A percentile compares a stretch with the other conserved stretches of the same genome.
Evolutionary conservation across 768 basidiomycete species (phyloP).

Genomic region (Ramaria sp.): DNA sequence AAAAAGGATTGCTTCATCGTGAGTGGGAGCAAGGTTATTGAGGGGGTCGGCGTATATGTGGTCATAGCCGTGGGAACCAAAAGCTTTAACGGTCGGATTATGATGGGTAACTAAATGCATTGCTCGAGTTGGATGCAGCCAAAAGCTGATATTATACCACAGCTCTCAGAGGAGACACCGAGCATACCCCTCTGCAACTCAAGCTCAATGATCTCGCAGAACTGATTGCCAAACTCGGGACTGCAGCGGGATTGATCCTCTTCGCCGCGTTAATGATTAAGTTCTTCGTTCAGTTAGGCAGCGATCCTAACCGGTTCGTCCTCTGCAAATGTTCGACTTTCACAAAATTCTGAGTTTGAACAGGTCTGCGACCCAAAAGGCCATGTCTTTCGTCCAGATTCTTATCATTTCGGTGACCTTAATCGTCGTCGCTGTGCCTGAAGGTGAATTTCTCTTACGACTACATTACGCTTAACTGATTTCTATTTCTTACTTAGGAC

Average conservation of each 20-base stretch:
- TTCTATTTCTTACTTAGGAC: conserved; percentile 33
- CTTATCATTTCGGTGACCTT: conserved; percentile 91
- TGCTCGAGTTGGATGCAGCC: not conserved
- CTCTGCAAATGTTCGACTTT: not conserved
- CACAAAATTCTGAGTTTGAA: not conserved
- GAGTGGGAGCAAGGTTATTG: conserved; percentile 85
- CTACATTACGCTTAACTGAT: conserved; percentile 2
- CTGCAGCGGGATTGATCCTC: conserved; percentile 67
- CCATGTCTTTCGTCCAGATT: conserved; percentile 84
- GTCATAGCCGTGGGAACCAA: conserved; percentile 86
- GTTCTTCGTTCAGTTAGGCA: conserved; percentile 84
- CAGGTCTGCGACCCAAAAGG: conserved; percentile 71
- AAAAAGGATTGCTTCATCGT: conserved; percentile 90
- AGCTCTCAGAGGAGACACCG: conserved; percentile 82
- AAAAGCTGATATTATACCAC: not conserved
- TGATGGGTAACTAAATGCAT: conserved; percentile 80
- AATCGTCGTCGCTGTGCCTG: conserved; percentile 82
- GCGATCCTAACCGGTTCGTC: conserved; percentile 44
- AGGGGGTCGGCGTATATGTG: conserved; percentile 90
- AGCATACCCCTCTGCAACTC: conserved; percentile 86
- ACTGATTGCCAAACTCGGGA: conserved; percentile 86
- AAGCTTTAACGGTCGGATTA: conserved; percentile 93
- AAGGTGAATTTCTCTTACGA: conserved; percentile 34
- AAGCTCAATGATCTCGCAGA: conserved; percentile 94
- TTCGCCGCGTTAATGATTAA: conserved; percentile 85